These are phyloP conservation scores for Gentiana straminea DNA, from an alignment of 257 asterid genomes.

Conservation along the genomic window DNA sequence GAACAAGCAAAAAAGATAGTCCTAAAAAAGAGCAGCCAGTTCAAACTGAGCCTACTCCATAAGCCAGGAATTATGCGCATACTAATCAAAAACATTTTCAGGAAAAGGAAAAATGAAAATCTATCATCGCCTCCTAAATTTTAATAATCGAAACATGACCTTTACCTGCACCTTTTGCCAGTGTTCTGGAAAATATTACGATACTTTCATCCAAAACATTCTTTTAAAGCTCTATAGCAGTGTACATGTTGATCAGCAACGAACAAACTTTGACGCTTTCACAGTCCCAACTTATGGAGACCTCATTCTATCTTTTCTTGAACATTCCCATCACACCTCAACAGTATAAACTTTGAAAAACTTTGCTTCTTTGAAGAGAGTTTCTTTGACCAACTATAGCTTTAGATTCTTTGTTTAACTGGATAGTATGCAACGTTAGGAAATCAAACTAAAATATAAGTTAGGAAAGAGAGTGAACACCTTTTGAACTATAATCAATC, in stretches of 20 bases:
- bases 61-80: slow-evolving; percentile 6
- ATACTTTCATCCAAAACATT: slow-evolving; percentile 52
- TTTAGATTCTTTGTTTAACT: slow-evolving; percentile 81
- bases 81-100: background rate
- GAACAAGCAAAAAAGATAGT: slow-evolving; percentile 1
- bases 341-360: slow-evolving; percentile 57
- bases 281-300: slow-evolving; percentile 44
- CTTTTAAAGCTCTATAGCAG: slow-evolving; percentile 57
- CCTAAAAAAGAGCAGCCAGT: background rate
- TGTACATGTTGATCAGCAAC: slow-evolving; percentile 62
- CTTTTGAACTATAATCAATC: slow-evolving; percentile 30
- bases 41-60: slow-evolving; percentile 7
- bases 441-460: slow-evolving; percentile 29
- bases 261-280: slow-evolving; percentile 45
- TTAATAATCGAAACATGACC: slow-evolving; percentile 45
- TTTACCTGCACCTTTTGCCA: slow-evolving; percentile 74
- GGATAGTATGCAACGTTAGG: slow-evolving; percentile 66
- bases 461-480: slow-evolving; percentile 18
- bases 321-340: slow-evolving; percentile 58
- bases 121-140: slow-evolving; percentile 19
- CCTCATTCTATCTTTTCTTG: slow-evolving; percentile 34
- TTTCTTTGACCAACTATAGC: slow-evolving; percentile 83
- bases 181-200: slow-evolving; percentile 44
- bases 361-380: slow-evolving; percentile 76
- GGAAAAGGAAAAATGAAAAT: slow-evolving; percentile 3